Percentiles rank a stretch among this genome's conserved stretches.
These are phyloP conservation scores for Bryoglossum gracile DNA, from an alignment of 495 filamentous ascomycete genomes.

Conservation along the genomic window DNA sequence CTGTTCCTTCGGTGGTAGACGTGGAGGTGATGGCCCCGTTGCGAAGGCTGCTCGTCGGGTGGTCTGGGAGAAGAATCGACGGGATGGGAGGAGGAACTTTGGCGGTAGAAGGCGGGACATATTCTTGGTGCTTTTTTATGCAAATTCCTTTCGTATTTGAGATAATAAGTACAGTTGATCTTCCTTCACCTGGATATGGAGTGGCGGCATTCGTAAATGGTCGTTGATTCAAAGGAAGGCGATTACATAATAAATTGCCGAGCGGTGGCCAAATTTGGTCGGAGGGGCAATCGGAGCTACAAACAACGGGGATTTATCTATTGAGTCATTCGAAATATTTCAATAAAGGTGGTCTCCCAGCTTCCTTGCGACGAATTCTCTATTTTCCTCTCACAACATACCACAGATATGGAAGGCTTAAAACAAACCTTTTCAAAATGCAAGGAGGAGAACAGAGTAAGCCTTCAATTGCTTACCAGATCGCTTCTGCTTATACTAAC, in stretches of 20 bases:
- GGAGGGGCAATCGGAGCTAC: conserved; percentile 10
- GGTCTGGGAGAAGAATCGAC: conserved; percentile 25
- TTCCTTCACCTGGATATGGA: too few relatives aligned
- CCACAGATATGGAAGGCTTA: conserved; percentile 58
- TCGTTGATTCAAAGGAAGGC: too few relatives aligned
- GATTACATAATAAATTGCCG: conserved; percentile 15
- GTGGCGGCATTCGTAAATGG: too few relatives aligned
- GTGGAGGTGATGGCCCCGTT: conserved; percentile 64
- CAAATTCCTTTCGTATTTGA: too few relatives aligned
- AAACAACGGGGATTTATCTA: conserved; percentile 6
- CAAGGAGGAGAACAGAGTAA: conserved; percentile 64
- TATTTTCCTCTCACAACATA: too few relatives aligned
- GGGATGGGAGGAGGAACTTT: conserved; percentile 32
- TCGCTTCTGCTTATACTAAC: conserved; percentile 8
- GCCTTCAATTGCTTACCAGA: conserved; percentile 21
- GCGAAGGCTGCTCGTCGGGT: conserved; percentile 18
- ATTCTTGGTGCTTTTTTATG: background rate
- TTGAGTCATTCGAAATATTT: conserved; percentile 18
- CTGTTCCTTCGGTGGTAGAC: conserved; percentile 81
- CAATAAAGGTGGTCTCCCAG: too few relatives aligned
- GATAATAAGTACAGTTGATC: too few relatives aligned
- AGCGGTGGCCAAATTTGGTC: conserved; percentile 17
- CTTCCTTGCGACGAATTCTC: conserved; percentile 11
- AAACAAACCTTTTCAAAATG: conserved; percentile 83
- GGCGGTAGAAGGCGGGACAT: conserved; percentile 25